phyloP scores from a whole-genome alignment of 2,329 filamentous ascomycete genomes.

The Hypoxylon sp. region DNA sequence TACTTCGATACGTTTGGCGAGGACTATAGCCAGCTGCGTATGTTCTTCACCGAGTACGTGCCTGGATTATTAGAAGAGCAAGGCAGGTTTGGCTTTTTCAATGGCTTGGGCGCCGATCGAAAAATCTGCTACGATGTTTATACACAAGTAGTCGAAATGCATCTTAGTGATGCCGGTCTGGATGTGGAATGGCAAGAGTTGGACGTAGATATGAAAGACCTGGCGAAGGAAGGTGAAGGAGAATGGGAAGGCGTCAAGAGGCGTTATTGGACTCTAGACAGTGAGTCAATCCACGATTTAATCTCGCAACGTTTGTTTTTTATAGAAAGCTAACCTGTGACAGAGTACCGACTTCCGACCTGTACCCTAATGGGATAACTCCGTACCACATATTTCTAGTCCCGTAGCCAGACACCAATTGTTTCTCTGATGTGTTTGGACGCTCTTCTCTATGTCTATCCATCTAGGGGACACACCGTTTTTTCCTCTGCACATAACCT shows the following conservation, averaged over 20 bases:
- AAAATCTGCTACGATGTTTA: conserved; percentile 97
- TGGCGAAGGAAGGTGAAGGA: conserved; percentile 76
- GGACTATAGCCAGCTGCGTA: conserved; percentile 85
- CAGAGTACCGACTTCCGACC: conserved; percentile 79
- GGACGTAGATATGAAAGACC: conserved; percentile 74
- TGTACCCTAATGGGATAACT: conserved; percentile 79
- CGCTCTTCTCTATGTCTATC: conserved; percentile 48
- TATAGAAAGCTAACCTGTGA: conserved; percentile 49
- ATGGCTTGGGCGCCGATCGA: conserved; percentile 91
- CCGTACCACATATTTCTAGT: conserved; percentile 36
- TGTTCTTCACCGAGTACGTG: conserved; percentile 91
- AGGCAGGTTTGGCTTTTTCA: conserved; percentile 89
- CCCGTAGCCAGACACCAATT: conserved; percentile 38
- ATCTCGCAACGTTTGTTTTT: conserved; percentile 25
- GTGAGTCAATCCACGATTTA: conserved; percentile 59
- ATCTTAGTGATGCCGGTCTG: conserved; percentile 88
- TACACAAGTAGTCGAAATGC: conserved; percentile 90
- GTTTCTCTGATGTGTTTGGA: conserved; percentile 39
- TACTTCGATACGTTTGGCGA: conserved; percentile 99
- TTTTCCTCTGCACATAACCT: conserved; percentile 31
- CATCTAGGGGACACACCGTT: conserved; percentile 40
- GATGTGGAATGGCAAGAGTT: conserved; percentile 90
- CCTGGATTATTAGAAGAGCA: conserved; percentile 80
- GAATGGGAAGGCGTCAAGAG: conserved; percentile 92
- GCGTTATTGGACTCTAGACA: conserved; percentile 89